Evolutionary conservation across 2,329 filamentous ascomycete genomes (phyloP), one percentile per base, ranked within the genome.

Genomic region (Colletotrichum musae): DNA sequence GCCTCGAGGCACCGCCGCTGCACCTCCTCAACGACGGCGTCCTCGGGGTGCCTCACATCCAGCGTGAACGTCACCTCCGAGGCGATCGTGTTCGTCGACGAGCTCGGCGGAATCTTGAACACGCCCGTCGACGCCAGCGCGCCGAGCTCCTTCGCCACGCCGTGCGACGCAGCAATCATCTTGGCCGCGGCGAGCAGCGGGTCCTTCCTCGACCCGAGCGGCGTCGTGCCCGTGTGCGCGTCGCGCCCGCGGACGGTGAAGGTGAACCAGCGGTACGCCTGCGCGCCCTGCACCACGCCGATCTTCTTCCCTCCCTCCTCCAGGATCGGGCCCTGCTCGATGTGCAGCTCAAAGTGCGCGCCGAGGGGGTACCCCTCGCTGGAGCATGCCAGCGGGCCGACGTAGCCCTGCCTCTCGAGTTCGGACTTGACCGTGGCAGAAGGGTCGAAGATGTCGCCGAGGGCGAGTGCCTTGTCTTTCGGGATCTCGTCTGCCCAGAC

Each of bases 291-390:
- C 5, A 95, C 93, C 6, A 93, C 86, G 24, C 91, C 91, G 59
- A 95, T 86, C 62, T 90, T 89, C 72, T 90, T 86, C 28, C 85
- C 81, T 32, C 87, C 84, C 16, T 85, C 85, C 74, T 95, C 90
- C 1, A 97, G 85, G 41, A 94, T 88, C 0, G 93, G 93, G 0
- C 93, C 93, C 77, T 97, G 94, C 77, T 97, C 94, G 61, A 95
- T 95, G 76, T 96, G 93, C 10, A 96, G 85, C 78, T 95, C 93
- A 74, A 95, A 95, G 78, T 95, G 93, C 1, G 91, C 92, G 1
- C 88, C 91, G 80, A 93, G 89, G 0, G 91, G 91, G 24, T 64
- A 72, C 2, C 68, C 68, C 39, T 53, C 41, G 52, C 48, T 58
- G 4, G 68, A 64, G 32, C 70, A 72, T 13, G 63, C 45, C 0